phyloP scores from a whole-genome alignment of 2,329 filamentous ascomycete genomes.

The Emmonsiellopsis sp. region DNA sequence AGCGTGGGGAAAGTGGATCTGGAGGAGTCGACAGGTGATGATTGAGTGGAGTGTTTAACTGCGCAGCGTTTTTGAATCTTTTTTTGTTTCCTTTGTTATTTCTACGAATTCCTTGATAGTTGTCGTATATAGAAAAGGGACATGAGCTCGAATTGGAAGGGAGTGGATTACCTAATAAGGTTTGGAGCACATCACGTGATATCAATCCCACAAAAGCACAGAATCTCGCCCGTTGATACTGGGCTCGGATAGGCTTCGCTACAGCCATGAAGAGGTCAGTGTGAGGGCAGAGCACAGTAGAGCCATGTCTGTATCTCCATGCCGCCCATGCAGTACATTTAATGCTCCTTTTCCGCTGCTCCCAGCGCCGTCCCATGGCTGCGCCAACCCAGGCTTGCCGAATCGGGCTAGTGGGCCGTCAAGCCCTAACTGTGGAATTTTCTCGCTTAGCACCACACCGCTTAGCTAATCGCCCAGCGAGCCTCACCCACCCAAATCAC shows the following conservation, averaged over 20 bases:
- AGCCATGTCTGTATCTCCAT: too few relatives aligned
- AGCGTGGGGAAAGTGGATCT: slow-evolving; percentile 85
- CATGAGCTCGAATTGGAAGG: not conserved
- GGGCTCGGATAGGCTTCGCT: too few relatives aligned
- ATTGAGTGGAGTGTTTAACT: slow-evolving; percentile 8
- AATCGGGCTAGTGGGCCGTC: not conserved
- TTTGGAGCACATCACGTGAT: not conserved
- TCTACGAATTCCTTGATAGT: not conserved
- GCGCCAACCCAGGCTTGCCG: too few relatives aligned
- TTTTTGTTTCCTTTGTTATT: not conserved
- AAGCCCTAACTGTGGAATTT: slow-evolving; percentile 14
- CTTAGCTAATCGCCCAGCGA: slow-evolving; percentile 13
- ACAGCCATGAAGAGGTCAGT: too few relatives aligned
- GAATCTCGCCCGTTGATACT: not conserved
- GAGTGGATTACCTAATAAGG: not conserved
- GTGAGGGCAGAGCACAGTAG: too few relatives aligned
- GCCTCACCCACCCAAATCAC: not conserved
- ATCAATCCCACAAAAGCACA: not conserved
- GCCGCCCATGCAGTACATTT: too few relatives aligned
- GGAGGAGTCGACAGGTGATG: slow-evolving; percentile 38
- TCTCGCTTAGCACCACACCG: slow-evolving; percentile 14
- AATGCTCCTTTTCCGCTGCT: too few relatives aligned
- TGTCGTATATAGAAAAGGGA: too few relatives aligned
- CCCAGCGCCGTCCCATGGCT: not conserved
- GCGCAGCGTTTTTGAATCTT: not conserved